Conservation (phyloP, 306 rosid species). For the Quercus robur region DNA sequence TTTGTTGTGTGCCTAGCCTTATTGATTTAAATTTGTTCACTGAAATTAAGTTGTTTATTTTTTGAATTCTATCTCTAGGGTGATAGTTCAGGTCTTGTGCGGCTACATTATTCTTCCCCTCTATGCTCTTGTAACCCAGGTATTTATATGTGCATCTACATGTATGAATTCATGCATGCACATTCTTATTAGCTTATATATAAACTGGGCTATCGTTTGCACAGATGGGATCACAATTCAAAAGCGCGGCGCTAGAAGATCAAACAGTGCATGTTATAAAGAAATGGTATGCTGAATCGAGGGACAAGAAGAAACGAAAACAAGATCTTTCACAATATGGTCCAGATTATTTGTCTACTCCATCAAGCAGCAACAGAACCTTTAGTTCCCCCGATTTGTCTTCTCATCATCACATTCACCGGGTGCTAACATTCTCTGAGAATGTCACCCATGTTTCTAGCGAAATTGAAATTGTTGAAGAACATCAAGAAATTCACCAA, state of each 20-base stretch:
- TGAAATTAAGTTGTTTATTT: not conserved
- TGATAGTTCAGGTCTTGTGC: constrained; percentile 59
- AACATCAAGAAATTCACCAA: constrained; percentile 8
- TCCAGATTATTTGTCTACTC: constrained; percentile 5
- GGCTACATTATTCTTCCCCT: constrained; percentile 64
- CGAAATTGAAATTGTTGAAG: constrained; percentile 21
- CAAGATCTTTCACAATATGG: constrained; percentile 5
- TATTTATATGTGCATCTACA: not conserved
- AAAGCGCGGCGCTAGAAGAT: constrained; percentile 41
- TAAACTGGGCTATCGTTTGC: not conserved
- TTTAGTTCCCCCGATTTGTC: not conserved
- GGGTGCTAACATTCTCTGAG: not conserved
- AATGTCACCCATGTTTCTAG: not conserved
- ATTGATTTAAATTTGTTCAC: not conserved
- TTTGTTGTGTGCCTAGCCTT: too few relatives aligned
- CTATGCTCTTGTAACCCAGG: constrained; percentile 71
- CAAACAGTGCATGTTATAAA: constrained; percentile 34
- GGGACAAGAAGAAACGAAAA: constrained; percentile 32
- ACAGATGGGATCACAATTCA: constrained; percentile 62
- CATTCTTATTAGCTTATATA: not conserved
- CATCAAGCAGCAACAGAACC: not conserved
- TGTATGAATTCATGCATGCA: not conserved
- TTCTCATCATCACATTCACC: constrained; percentile 7
- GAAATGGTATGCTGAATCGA: constrained; percentile 50
- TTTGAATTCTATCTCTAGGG: constrained; percentile 27